Evolutionary conservation across 2,329 filamentous ascomycete genomes (phyloP).

Genomic region (Cercospora sp.): DNA sequence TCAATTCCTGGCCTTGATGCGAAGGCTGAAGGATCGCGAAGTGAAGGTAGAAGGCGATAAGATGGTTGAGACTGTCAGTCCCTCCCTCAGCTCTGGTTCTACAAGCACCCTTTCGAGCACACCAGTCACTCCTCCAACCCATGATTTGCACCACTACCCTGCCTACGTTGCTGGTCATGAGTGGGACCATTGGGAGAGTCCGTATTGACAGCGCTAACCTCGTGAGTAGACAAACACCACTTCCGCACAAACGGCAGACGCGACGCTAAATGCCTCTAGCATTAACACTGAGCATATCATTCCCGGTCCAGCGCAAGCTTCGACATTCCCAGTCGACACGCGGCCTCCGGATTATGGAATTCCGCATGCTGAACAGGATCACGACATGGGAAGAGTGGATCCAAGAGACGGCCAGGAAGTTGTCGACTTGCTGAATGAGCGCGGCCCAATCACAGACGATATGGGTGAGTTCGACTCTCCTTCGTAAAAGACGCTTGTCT

Average conservation of each 20-base stretch:
- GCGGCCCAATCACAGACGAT: constrained; percentile 28
- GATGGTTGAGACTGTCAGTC: constrained; percentile 56
- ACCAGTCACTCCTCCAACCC: constrained; percentile 20
- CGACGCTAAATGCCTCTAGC: constrained; percentile 33
- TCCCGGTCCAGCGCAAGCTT: constrained; percentile 30
- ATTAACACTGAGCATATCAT: constrained; percentile 26
- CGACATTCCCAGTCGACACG: constrained; percentile 30
- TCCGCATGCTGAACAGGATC: constrained; percentile 32
- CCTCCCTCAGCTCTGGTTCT: constrained; percentile 26
- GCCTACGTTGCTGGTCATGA: constrained; percentile 30
- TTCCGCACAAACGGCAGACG: constrained; percentile 28
- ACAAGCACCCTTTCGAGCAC: constrained; percentile 19
- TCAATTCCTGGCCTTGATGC: constrained; percentile 75
- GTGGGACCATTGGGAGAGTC: constrained; percentile 40
- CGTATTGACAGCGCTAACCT: constrained; percentile 34
- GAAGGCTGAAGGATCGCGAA: constrained; percentile 69
- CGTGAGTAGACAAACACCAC: constrained; percentile 32
- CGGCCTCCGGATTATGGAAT: constrained; percentile 32
- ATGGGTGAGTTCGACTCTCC: constrained; percentile 29
- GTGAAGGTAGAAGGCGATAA: constrained; percentile 71
- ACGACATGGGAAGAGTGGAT: constrained; percentile 31
- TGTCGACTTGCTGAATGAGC: constrained; percentile 36
- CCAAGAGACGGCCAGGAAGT: constrained; percentile 39
- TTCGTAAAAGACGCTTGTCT: constrained; percentile 18
- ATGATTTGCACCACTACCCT: constrained; percentile 20